These are phyloP conservation scores for Helianthus tuberosus DNA, from an alignment of 129 eudicot genomes.

Conservation along the genomic window DNA sequence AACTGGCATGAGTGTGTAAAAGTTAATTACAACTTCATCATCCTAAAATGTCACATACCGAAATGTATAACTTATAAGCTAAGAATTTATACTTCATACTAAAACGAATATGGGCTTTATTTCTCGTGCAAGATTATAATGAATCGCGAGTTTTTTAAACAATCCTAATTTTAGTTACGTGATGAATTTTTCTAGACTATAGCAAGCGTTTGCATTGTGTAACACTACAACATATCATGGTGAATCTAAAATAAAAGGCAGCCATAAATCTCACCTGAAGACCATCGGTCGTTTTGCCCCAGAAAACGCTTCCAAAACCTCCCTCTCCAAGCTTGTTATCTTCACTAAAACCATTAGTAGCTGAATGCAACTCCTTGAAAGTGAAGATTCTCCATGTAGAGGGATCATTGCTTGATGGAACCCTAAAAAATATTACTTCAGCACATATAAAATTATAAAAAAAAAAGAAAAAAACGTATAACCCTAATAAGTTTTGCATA, in stretches of 20 bases:
- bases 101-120: too few species aligned
- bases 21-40: too few species aligned
- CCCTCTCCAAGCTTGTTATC: constrained; percentile 89
- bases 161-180: too few species aligned
- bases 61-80: too few species aligned
- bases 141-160: too few species aligned
- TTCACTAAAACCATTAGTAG: constrained; percentile 80
- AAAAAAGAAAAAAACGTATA: background rate
- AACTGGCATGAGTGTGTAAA: too few species aligned
- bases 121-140: too few species aligned
- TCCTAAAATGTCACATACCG: too few species aligned
- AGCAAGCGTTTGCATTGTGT: background rate
- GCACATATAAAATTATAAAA: background rate
- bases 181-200: background rate
- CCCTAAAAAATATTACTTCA: constrained; percentile 25
- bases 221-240: background rate
- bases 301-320: constrained; percentile 86
- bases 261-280: constrained; percentile 56
- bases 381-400: constrained; percentile 69
- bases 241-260: constrained; percentile 4
- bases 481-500: constrained; percentile 15
- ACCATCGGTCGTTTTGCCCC: constrained; percentile 84
- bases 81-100: too few species aligned
- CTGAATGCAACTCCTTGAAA: constrained; percentile 71
- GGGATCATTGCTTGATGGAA: constrained; percentile 33